phyloP scores from a whole-genome alignment of 208 protist species.

The Crithidia acanthocephali region DNA sequence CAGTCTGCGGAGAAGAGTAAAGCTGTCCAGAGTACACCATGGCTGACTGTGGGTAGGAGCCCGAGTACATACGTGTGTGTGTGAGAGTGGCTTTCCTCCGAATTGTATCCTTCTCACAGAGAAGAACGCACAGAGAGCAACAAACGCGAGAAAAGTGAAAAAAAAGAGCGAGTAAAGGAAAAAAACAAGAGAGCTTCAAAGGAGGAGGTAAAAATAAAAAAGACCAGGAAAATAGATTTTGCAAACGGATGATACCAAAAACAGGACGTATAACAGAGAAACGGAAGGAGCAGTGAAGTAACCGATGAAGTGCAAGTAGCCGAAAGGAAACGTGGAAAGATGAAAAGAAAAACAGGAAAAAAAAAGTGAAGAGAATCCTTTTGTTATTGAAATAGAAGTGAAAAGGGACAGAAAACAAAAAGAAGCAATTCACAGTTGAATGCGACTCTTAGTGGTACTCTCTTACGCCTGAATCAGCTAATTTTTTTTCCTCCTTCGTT shows the following conservation, averaged over 20 bases:
- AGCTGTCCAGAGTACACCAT: not conserved
- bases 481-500: too few species aligned
- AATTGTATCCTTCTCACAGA: not conserved
- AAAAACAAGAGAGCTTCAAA: not conserved
- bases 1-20: not conserved
- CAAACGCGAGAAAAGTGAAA: not conserved
- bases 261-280: not conserved
- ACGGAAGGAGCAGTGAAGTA: not conserved
- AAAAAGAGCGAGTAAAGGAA: not conserved
- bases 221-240: conserved; percentile 1
- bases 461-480: too few species aligned
- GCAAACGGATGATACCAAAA: not conserved
- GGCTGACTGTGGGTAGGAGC: not conserved
- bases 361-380: not conserved
- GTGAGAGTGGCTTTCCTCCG: not conserved
- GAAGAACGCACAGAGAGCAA: not conserved
- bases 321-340: not conserved
- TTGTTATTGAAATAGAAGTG: not conserved
- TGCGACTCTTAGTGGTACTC: too few species aligned
- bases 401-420: not conserved
- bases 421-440: not conserved
- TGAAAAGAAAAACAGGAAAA: not conserved
- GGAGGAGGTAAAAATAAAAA: too few species aligned
- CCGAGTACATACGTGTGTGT: conserved; percentile 6
- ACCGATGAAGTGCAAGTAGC: not conserved